These are phyloP conservation scores for Fraxinus sp. DNA, from an alignment of 305 asterid species.

Conservation along the genomic window DNA sequence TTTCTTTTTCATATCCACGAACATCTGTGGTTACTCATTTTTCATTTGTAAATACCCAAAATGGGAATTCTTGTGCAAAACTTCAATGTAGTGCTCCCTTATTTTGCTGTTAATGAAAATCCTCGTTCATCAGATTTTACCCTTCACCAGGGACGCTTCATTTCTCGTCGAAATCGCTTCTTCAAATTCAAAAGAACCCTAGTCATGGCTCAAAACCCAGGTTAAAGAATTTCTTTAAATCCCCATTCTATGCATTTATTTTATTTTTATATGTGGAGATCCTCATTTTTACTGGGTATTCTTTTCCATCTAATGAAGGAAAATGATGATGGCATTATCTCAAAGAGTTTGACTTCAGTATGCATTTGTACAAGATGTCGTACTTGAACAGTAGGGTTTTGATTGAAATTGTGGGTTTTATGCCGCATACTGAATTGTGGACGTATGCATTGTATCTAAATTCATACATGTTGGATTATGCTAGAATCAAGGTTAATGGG, in stretches of 20 bases:
- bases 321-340: background rate
- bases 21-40: background rate
- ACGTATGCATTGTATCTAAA: background rate
- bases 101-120: background rate
- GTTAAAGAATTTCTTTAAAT: constrained; percentile 22
- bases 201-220: constrained; percentile 39
- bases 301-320: background rate
- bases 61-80: background rate
- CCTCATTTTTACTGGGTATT: background rate
- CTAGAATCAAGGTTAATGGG: background rate
- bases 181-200: constrained; percentile 24
- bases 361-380: background rate
- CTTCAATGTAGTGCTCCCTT: background rate
- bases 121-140: background rate
- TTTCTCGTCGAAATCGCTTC: constrained; percentile 18
- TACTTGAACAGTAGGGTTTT: background rate
- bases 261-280: background rate
- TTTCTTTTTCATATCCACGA: background rate
- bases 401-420: background rate
- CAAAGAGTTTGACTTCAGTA: background rate
- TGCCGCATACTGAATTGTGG: background rate
- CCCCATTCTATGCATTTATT: background rate
- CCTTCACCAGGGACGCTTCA: constrained; percentile 4
- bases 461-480: background rate
- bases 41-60: background rate